These are phyloP conservation scores for Phytophthora chlamydospora DNA, from an alignment of 352 stramenopile genomes.

Conservation along the genomic window DNA sequence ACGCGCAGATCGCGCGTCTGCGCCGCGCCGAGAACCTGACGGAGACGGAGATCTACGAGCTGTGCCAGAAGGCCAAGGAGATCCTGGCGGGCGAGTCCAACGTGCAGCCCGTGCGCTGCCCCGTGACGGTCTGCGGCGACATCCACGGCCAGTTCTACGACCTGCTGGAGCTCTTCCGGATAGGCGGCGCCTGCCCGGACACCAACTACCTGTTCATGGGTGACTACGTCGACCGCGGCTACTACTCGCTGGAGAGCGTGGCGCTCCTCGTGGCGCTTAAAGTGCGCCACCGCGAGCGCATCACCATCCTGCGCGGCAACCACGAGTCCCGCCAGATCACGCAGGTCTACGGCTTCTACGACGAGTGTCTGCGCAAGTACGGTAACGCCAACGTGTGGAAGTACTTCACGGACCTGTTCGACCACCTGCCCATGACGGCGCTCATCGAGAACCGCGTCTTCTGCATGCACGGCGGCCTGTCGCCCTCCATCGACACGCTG, in stretches of 20 bases:
- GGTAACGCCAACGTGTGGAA: constrained; percentile 93
- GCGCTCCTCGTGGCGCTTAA: constrained; percentile 86
- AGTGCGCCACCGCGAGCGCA: constrained; percentile 85
- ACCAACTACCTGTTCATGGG: constrained; percentile 94
- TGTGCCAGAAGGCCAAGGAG: constrained; percentile 91
- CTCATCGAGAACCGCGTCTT: constrained; percentile 91
- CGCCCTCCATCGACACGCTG: constrained; percentile 88
- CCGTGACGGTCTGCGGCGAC: constrained; percentile 98
- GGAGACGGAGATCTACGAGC: constrained; percentile 89
- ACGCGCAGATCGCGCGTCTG: constrained; percentile 86
- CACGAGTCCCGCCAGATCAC: constrained; percentile 87
- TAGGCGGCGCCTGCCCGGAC: constrained; percentile 86
- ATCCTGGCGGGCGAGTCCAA: constrained; percentile 94
- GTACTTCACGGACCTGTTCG: constrained; percentile 91
- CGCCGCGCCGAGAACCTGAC: constrained; percentile 88
- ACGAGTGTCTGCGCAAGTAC: constrained; percentile 94
- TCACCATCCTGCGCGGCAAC: constrained; percentile 85
- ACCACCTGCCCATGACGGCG: constrained; percentile 89
- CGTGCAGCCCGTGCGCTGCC: constrained; percentile 95
- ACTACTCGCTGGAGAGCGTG: constrained; percentile 89
- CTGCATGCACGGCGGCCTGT: constrained; percentile 91
- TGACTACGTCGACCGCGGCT: constrained; percentile 90
- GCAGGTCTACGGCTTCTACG: constrained; percentile 85
- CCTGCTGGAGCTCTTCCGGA: constrained; percentile 96
- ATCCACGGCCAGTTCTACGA: constrained; percentile 99